Evolutionary conservation across 1,139 yeast species (phyloP), one percentile per base, ranked within the genome.

Genomic region (Debaryomycetaceae sp.): DNA sequence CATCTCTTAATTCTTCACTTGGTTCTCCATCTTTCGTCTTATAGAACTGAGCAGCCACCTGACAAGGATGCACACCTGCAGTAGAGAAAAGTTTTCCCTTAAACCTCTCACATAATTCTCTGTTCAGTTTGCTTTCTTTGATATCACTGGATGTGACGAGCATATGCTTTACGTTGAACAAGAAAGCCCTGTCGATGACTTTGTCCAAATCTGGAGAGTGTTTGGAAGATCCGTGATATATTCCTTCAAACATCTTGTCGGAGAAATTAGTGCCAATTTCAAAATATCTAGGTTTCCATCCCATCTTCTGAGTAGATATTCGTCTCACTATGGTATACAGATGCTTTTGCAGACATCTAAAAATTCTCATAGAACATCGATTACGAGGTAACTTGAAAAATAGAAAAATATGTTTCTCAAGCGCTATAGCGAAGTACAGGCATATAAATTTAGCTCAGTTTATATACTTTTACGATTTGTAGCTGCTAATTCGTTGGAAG

Each of bases 1-100:
- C 59, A 4, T 55, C 53, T 16, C 48, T 39, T 30, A 67, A 50
- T 6, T 46, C 48, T 28, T 63, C 65, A 8, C 59, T 50, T 26
- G 51, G 55, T 14, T 48, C 39, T 8, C 26, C 26, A 2, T 47
- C 52, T 5, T 48, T 51, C n/a, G 47, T 50, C 9, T 41, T 46
- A 40, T 66, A 72, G 45, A 71, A 71, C 44, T 72, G 87, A 47
- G 79, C 83, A 14, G 80, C 75, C 0, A 88, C 95, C 15, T 83
- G 70, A 60, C 98, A 91, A 1, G 98, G 98, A 63, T 92, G 98
- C 1, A 91, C 95, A 8, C 98, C 98, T 1, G 83, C 92, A 0
- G 98, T 92, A 13, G 87, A 79, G 47, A 66, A 71, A 37, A 83
- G 65, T 15, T 59, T 53, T 4, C 61, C 59, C 35, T 58, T 65